These are phyloP conservation scores for Noccaea bulbosa DNA, from an alignment of 345 rosid species.

Conservation along the genomic window DNA sequence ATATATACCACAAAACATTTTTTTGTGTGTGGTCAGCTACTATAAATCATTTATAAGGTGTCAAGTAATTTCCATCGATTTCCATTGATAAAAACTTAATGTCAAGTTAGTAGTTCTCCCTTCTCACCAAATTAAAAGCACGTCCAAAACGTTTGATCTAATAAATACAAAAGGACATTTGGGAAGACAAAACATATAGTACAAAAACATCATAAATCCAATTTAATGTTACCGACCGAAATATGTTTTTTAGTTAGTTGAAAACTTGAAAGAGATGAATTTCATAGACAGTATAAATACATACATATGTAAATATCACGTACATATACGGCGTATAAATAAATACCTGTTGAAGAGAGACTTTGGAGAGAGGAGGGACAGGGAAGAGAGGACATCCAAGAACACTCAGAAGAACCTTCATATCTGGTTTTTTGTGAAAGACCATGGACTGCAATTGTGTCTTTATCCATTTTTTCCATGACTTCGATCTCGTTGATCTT, in stretches of 20 bases:
- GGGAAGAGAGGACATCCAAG: conserved; percentile 94
- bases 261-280: conserved; percentile 7
- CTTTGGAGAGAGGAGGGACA: conserved; percentile 54
- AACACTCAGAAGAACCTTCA: conserved; percentile 73
- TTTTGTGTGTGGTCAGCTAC: not conserved
- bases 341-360: conserved; percentile 57
- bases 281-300: not conserved
- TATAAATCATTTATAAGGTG: conserved; percentile 18
- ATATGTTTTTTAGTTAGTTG: not conserved
- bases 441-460: conserved; percentile 53
- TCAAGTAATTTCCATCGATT: not conserved
- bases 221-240: conserved; percentile 22
- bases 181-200: not conserved
- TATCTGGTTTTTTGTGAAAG: conserved; percentile 59
- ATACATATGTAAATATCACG: not conserved
- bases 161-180: conserved; percentile 1
- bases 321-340: not conserved
- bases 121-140: conserved; percentile 32
- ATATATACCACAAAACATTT: conserved; percentile 22
- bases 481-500: conserved; percentile 36
- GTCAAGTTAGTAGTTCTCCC: conserved; percentile 32
- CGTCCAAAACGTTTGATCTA: conserved; percentile 27
- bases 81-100: not conserved
- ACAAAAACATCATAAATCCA: not conserved
- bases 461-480: conserved; percentile 81